Percentiles rank a stretch among this genome's conserved stretches.
Conservation (phyloP, 108 stramenopile species). For the Skeletonema menzelii region DNA sequence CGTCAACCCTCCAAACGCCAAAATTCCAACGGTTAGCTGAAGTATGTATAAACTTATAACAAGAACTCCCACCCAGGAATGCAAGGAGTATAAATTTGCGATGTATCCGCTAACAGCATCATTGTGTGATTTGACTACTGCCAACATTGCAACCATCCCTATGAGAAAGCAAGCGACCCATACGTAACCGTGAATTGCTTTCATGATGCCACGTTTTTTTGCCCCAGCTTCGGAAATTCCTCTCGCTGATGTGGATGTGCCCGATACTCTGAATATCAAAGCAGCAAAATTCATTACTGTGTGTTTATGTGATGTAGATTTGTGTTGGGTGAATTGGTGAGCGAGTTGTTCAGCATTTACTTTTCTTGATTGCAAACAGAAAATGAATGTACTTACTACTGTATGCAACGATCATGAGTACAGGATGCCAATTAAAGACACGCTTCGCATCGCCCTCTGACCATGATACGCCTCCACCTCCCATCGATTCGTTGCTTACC, state of each 20-base stretch:
- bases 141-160: conserved; percentile 55
- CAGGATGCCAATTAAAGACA: conserved; percentile 87
- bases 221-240: background rate
- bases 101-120: conserved; percentile 62
- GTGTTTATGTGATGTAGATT: too few species aligned
- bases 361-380: too few species aligned
- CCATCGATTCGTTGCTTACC: conserved; percentile 19
- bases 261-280: conserved; percentile 53
- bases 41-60: conserved; percentile 54
- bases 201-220: conserved; percentile 30
- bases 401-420: conserved; percentile 71
- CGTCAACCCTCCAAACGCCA: conserved; percentile 36
- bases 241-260: conserved; percentile 20
- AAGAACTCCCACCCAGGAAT: conserved; percentile 73
- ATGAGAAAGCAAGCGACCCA: conserved; percentile 60
- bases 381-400: too few species aligned
- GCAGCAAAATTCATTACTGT: conserved; percentile 72
- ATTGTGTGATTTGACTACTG: conserved; percentile 76
- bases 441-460: conserved; percentile 49
- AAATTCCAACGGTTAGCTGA: conserved; percentile 52
- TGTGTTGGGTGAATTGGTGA: too few species aligned
- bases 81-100: conserved; percentile 79
- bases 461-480: conserved; percentile 56
- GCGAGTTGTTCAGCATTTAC: too few species aligned
- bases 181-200: conserved; percentile 49